These are phyloP conservation scores for Fusarium oxysporum DNA, from an alignment of 2,329 filamentous ascomycete genomes.

Conservation along the genomic window DNA sequence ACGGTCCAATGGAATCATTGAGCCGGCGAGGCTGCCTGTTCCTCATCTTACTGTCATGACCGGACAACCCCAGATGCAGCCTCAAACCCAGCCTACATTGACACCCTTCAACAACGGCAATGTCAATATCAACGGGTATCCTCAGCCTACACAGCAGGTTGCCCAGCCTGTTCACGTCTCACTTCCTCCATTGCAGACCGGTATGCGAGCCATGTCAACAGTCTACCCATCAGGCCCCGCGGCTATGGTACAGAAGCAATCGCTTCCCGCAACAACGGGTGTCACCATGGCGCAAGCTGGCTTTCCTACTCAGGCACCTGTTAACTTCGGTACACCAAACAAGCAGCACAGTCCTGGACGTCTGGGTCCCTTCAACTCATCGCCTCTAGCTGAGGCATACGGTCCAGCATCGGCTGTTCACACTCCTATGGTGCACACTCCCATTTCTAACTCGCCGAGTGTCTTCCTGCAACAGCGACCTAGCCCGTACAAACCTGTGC, in stretches of 20 bases:
- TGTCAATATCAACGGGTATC: slow-evolving; percentile 54
- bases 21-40: slow-evolving; percentile 68
- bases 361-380: slow-evolving; percentile 66
- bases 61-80: slow-evolving; percentile 45
- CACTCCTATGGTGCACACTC: slow-evolving; percentile 69
- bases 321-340: slow-evolving; percentile 62
- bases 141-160: slow-evolving; percentile 45
- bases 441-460: slow-evolving; percentile 84
- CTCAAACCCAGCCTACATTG: slow-evolving; percentile 21
- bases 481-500: slow-evolving; percentile 92
- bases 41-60: slow-evolving; percentile 78
- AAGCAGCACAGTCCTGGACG: slow-evolving; percentile 66
- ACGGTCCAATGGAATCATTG: slow-evolving; percentile 38
- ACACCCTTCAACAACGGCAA: slow-evolving; percentile 48
- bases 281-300: slow-evolving; percentile 37
- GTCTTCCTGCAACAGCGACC: slow-evolving; percentile 88
- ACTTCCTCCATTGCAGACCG: slow-evolving; percentile 70
- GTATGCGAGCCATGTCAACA: slow-evolving; percentile 79
- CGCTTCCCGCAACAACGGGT: slow-evolving; percentile 41
- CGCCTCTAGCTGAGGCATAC: slow-evolving; percentile 74
- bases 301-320: slow-evolving; percentile 48
- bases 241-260: slow-evolving; percentile 53
- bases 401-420: slow-evolving; percentile 64
- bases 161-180: slow-evolving; percentile 58
- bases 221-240: slow-evolving; percentile 73